These are phyloP conservation scores for Starmerella tilneyi DNA, from an alignment of 805 yeast species.

Conservation along the genomic window DNA sequence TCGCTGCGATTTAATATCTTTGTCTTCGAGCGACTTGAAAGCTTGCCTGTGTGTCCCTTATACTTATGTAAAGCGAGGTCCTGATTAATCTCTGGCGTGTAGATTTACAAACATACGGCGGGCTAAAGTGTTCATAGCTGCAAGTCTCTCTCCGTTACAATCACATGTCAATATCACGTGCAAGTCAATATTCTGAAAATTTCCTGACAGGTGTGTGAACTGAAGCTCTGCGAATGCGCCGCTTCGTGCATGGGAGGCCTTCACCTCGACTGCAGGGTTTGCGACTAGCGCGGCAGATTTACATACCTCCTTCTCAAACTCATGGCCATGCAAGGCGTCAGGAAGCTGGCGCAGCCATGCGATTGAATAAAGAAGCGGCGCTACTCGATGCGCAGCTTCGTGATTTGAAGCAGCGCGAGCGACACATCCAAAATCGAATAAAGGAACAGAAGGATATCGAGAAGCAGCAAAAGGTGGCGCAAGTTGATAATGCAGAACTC, in stretches of 20 bases:
- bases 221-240: too few relatives aligned
- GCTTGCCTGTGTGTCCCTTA: too few relatives aligned
- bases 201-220: too few relatives aligned
- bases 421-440: constrained; percentile 13
- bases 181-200: too few relatives aligned
- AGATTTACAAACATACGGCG: too few relatives aligned
- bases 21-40: too few relatives aligned
- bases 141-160: too few relatives aligned
- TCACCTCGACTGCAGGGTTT: not conserved
- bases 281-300: not conserved
- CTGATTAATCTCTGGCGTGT: too few relatives aligned
- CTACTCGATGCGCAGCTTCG: constrained; percentile 18
- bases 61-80: too few relatives aligned
- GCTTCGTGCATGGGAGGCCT: not conserved
- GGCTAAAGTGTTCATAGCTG: too few relatives aligned
- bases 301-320: not conserved
- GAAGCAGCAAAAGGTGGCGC: constrained; percentile 12
- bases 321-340: not conserved
- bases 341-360: not conserved
- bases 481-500: constrained; percentile 10
- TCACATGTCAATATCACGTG: not conserved
- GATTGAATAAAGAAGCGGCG: constrained; percentile 13
- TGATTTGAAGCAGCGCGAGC: constrained; percentile 17
- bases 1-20: too few relatives aligned
- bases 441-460: constrained; percentile 20